A percentile compares a stretch with the other conserved stretches of the same genome.
phyloP scores from a whole-genome alignment of 2,329 filamentous ascomycete genomes.

The Aureobasidium lini region DNA sequence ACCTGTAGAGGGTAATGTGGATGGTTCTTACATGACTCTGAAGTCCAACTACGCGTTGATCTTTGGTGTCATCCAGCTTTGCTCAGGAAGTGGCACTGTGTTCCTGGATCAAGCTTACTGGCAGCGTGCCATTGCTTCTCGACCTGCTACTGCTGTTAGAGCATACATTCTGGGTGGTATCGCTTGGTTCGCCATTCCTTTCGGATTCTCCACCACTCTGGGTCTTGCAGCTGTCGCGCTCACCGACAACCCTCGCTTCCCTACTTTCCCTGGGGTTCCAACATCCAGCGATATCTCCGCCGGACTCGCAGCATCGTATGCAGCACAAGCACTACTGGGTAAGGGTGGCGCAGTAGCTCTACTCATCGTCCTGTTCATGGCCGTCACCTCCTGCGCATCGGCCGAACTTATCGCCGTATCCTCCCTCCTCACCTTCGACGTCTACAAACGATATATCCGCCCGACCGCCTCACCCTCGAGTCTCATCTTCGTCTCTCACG shows the following conservation, averaged over 20 bases:
- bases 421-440: slow-evolving; percentile 33
- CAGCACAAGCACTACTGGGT: slow-evolving; percentile 21
- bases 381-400: slow-evolving; percentile 24
- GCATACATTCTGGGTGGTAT: slow-evolving; percentile 37
- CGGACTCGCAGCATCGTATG: slow-evolving; percentile 21
- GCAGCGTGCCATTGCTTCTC: slow-evolving; percentile 38
- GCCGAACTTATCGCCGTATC: slow-evolving; percentile 35
- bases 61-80: slow-evolving; percentile 37
- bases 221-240: slow-evolving; percentile 40
- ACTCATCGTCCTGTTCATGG: slow-evolving; percentile 23
- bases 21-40: slow-evolving; percentile 35
- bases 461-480: slow-evolving; percentile 29
- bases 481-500: slow-evolving; percentile 34
- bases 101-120: slow-evolving; percentile 38
- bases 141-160: slow-evolving; percentile 31
- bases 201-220: slow-evolving; percentile 39
- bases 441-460: slow-evolving; percentile 35
- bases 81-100: slow-evolving; percentile 26
- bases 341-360: slow-evolving; percentile 20
- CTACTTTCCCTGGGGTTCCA: slow-evolving; percentile 30
- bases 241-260: slow-evolving; percentile 36
- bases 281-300: slow-evolving; percentile 18
- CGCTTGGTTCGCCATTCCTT: slow-evolving; percentile 44
- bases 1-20: slow-evolving; percentile 32
- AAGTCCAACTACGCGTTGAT: slow-evolving; percentile 35